These are phyloP conservation scores for Salpingoeca rosetta DNA, from an alignment of 78 protist species.

Conservation along the genomic window DNA sequence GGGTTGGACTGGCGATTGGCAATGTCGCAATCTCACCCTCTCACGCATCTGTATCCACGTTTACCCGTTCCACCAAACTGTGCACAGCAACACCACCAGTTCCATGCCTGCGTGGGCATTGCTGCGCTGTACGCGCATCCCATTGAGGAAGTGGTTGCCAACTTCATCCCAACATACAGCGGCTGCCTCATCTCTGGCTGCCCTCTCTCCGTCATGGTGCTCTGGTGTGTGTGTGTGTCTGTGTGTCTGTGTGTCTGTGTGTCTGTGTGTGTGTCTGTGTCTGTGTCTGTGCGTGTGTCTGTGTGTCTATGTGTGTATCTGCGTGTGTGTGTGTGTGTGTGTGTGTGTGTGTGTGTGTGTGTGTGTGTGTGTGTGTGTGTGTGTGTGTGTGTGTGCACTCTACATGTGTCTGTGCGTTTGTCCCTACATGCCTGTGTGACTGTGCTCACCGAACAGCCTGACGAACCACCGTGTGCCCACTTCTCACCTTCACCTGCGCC, in stretches of 20 bases:
- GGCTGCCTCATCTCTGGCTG: not conserved
- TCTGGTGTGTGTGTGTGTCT: not conserved
- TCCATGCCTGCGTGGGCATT: not conserved
- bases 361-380: not conserved
- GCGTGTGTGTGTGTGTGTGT: not conserved
- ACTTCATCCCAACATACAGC: not conserved
- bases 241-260: not conserved
- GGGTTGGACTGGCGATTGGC: not conserved
- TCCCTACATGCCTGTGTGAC: not conserved
- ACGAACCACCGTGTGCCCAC: not conserved
- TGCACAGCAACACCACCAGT: slow-evolving; percentile 18
- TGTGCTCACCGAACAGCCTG: not conserved
- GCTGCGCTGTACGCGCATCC: slow-evolving; percentile 32
- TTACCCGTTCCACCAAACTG: not conserved
- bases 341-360: not conserved
- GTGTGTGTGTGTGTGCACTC: not conserved
- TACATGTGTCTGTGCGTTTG: not conserved
- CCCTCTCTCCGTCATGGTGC: not conserved
- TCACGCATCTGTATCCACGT: not conserved
- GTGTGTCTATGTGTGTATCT: not conserved
- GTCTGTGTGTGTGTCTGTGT: not conserved
- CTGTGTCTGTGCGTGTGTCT: not conserved
- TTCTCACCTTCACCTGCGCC: too few species aligned
- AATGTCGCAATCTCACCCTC: not conserved
- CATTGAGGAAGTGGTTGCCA: not conserved